These are phyloP conservation scores for Penicillium brasilianum DNA, from an alignment of 2,329 filamentous ascomycete genomes.

Conservation along the genomic window DNA sequence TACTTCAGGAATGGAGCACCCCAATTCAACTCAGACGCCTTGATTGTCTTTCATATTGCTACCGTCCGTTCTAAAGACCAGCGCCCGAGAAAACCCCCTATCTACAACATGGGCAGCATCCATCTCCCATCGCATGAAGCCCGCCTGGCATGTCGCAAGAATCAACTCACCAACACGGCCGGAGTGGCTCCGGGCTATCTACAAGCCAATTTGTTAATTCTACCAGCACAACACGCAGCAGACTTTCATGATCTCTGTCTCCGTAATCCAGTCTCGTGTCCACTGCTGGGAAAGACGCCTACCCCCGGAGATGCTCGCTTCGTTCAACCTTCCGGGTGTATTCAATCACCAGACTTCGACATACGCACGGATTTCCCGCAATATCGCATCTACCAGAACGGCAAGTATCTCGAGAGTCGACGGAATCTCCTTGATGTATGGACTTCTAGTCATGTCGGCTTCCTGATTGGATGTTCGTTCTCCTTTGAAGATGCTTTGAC, in stretches of 20 bases:
- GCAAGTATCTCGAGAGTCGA: constrained; percentile 46
- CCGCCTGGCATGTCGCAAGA: constrained; percentile 52
- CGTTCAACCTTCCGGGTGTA: constrained; percentile 30
- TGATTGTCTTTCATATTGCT: neutral
- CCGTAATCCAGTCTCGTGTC: constrained; percentile 67
- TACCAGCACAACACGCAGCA: constrained; percentile 61
- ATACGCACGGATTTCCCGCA: constrained; percentile 63
- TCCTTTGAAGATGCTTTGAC: constrained; percentile 65
- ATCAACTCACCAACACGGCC: constrained; percentile 54
- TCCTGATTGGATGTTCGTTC: constrained; percentile 68
- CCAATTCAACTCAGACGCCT: neutral
- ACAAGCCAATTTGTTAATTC: constrained; percentile 67
- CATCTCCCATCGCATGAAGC: constrained; percentile 42
- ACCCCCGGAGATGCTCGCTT: constrained; percentile 44
- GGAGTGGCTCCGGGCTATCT: constrained; percentile 62
- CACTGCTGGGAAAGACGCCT: constrained; percentile 57
- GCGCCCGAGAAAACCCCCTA: neutral
- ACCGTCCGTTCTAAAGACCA: neutral
- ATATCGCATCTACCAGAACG: constrained; percentile 64
- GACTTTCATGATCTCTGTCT: constrained; percentile 65
- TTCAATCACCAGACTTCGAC: constrained; percentile 52
- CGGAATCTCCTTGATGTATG: constrained; percentile 58
- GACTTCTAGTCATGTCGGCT: constrained; percentile 64
- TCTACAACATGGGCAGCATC: constrained; percentile 20
- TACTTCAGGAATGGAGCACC: neutral